Base-by-base conservation (phyloP, 1,139 yeast genomes). In the Scheffersomyces lignicola region DNA sequence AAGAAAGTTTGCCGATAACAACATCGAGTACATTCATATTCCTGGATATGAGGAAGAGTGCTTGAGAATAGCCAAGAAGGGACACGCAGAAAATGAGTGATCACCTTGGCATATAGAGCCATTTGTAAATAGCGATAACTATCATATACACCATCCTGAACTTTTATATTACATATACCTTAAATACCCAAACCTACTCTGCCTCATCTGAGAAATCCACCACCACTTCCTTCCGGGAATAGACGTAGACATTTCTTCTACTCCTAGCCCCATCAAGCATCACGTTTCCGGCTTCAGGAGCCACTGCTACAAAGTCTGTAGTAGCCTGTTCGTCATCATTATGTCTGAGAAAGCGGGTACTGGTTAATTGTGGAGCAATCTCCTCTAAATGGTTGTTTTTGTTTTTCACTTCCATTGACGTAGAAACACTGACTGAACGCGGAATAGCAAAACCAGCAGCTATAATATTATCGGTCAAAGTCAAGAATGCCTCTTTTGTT, bases 41-140 rank as follows among this genome's bases (percentile, higher is more conserved):
- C 86, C 92, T 0, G 98, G 97, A 0, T 82, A 77, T 45, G 96
- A 87, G 50, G 79, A 80, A n/a, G 75, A 72, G 44, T 78, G 88
- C 39, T 62, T 86, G 26, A 61, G 65, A 32, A 80, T 83, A n/a
- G 97, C 97, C 2, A 77, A 72, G 43, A 78, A 72, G 47, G 96
- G 96, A 0, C 96, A 87, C 51, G 65, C 62, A 11, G 54, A 64
- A 42, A n/a, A n/a, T n/a, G n/a, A n/a, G n/a, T n/a, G n/a, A n/a
- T n/a, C n/a, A n/a, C n/a, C n/a, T 52, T 32, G 5, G 20, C 14
- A 18, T n/a, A n/a, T n/a, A n/a, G n/a, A n/a, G n/a, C n/a, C n/a
- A n/a, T n/a, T n/a, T n/a, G n/a, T n/a, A n/a, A n/a, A n/a, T n/a
- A 18, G 15, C 22, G 21, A 30, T 22, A 10, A 12, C 14, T 18